phyloP scores from a whole-genome alignment of 768 basidiomycete species.

The Dioszegia aurantiaca region DNA sequence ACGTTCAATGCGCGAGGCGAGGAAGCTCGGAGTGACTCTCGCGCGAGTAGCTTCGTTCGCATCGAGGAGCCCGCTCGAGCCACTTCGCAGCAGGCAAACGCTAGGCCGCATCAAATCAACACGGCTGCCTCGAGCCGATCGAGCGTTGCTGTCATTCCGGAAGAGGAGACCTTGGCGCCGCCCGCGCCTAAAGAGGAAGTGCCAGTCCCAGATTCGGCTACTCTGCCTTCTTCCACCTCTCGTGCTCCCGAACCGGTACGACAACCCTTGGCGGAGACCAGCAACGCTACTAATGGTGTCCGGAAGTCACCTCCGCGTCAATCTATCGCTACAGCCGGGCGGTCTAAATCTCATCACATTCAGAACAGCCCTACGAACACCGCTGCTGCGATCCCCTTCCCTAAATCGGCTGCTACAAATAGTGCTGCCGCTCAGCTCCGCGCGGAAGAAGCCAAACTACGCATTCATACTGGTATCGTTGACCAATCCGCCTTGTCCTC shows the following conservation, averaged over 20 bases:
- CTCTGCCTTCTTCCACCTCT: constrained; percentile 22
- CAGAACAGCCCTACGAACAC: constrained; percentile 13
- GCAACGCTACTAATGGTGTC: constrained; percentile 25
- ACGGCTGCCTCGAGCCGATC: constrained; percentile 31
- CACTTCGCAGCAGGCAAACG: too few species aligned
- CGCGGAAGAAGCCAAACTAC: constrained; percentile 58
- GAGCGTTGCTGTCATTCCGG: constrained; percentile 22
- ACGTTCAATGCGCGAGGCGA: constrained; percentile 19
- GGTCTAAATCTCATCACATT: constrained; percentile 33
- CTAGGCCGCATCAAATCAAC: constrained; percentile 12
- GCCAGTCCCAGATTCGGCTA: constrained; percentile 14
- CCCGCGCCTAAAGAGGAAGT: constrained; percentile 19
- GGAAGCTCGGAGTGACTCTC: constrained; percentile 29
- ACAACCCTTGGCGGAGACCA: constrained; percentile 8
- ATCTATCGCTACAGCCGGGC: constrained; percentile 11
- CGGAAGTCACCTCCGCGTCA: constrained; percentile 17
- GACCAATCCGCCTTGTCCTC: constrained; percentile 87
- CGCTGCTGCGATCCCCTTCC: constrained; percentile 6
- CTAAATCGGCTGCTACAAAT: constrained; percentile 42
- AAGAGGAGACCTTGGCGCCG: background rate
- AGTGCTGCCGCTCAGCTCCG: constrained; percentile 41
- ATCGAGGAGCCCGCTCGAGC: constrained; percentile 24
- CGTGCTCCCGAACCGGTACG: constrained; percentile 13
- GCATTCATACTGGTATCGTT: constrained; percentile 87
- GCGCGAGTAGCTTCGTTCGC: constrained; percentile 32